Evolutionary conservation across 345 rosid genomes (phyloP), one percentile per base, ranked within the genome.

Genomic region (Anacardium occidentale): DNA sequence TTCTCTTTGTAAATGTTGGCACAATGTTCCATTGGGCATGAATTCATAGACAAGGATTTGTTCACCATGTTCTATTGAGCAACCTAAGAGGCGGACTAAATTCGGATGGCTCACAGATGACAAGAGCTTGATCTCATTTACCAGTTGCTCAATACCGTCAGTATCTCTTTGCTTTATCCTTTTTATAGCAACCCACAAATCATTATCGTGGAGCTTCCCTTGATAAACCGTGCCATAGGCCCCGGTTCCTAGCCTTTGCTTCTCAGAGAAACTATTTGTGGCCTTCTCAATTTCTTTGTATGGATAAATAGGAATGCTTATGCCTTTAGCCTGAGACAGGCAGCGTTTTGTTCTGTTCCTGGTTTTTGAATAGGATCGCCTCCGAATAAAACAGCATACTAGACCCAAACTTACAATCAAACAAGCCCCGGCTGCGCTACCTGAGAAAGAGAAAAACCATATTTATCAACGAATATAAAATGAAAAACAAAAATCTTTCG

Each of bases 211-310:
- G 69, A 94, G 82, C 68, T 89, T 90, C 3, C 97, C 97, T 0
- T 91, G 88, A 68, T 94, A 94, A 1, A 94, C 96, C 13, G 97
- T 94, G 53, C 93, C 98, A 56, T 79, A 94, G 6, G 98, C 98
- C 17, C 98, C 97, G 0, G 87, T 91, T 74, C 98, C 96, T 1
- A 91, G 87, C 75, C 85, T 81, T 58, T 89, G 93, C 61, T 84
- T 86, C 7, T 90, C 96, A 0, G 94, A 83, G 79, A 94, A 94
- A 57, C 78, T 24, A 13, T 76, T 71, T 0, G 98, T 94, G 10
- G 98, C 98, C 65, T 78, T 86, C 70, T 89, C 93, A 32, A 94
- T 87, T 73, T 90, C 97, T 66, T 76, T 89, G 87, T 84, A 90
- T 0, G 88, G 77, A 68, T 89, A 94, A 62, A 90, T 69, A 15